These are phyloP conservation scores for Globisporangium okanoganense DNA, from an alignment of 352 stramenopile genomes.

Conservation along the genomic window DNA sequence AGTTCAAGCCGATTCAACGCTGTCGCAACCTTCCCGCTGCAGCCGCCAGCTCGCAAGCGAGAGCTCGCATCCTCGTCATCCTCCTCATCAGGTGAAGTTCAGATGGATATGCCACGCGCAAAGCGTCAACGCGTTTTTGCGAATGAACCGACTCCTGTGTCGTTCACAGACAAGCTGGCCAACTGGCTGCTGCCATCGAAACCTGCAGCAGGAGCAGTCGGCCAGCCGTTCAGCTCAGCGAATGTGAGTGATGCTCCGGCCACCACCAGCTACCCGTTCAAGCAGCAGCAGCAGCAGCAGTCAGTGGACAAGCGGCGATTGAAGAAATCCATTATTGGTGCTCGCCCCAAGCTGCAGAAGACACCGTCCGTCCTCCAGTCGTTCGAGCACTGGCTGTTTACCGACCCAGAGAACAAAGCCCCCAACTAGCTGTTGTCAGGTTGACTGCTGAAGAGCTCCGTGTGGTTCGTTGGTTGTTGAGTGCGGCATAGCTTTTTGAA, in stretches of 20 bases:
- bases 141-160: constrained; percentile 30
- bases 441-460: background rate
- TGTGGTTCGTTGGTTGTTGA: background rate
- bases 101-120: constrained; percentile 16
- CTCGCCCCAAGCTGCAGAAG: constrained; percentile 17
- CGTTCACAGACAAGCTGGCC: constrained; percentile 41
- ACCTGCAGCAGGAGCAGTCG: constrained; percentile 2
- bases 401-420: constrained; percentile 33
- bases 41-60: constrained; percentile 26
- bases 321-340: constrained; percentile 4
- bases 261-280: constrained; percentile 30
- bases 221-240: background rate
- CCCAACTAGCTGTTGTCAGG: constrained; percentile 12
- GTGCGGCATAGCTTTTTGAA: background rate
- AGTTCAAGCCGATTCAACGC: constrained; percentile 36
- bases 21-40: constrained; percentile 30
- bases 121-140: constrained; percentile 44
- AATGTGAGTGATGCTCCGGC: background rate
- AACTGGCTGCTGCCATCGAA: constrained; percentile 52
- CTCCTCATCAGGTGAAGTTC: constrained; percentile 14
- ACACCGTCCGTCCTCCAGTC: constrained; percentile 30
- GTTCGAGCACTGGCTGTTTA: constrained; percentile 61
- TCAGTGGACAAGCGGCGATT: background rate
- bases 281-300: constrained; percentile 10
- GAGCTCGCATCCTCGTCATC: constrained; percentile 21